Conservation (phyloP, 2,329 filamentous ascomycete species). For the Chaetoscypha palmicola region DNA sequence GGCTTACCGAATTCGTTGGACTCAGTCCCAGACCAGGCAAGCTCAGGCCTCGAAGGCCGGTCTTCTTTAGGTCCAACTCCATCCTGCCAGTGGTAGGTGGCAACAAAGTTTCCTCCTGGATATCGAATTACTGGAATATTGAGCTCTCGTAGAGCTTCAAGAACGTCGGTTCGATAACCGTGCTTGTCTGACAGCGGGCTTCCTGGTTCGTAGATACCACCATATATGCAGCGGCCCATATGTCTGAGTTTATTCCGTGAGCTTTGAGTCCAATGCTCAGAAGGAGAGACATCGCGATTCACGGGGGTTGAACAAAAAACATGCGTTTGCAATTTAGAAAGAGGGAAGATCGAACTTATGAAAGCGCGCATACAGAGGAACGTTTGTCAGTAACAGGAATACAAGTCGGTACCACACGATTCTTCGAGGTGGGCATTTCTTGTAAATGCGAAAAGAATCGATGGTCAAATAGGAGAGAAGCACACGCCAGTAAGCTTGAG, state of each 20-base stretch:
- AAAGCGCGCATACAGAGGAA: no score
- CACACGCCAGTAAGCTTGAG: no score
- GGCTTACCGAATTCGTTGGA: slow-evolving; percentile 64
- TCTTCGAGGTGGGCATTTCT: no score
- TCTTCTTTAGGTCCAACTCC: slow-evolving; percentile 68
- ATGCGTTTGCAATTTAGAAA: no score
- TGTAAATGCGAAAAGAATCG: no score
- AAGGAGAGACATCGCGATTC: no score
- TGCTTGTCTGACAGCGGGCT: slow-evolving; percentile 66
- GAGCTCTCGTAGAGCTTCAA: slow-evolving; percentile 65
- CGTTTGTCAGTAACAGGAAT: no score
- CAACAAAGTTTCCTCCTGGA: slow-evolving; percentile 77
- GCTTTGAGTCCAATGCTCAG: slow-evolving; percentile 3
- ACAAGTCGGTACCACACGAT: no score
- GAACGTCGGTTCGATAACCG: slow-evolving; percentile 73
- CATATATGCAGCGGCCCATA: slow-evolving; percentile 85
- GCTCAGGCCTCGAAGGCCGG: slow-evolving; percentile 57
- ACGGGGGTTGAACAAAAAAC: no score
- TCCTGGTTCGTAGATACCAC: slow-evolving; percentile 73
- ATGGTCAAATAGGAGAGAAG: no score
- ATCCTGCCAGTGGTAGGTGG: slow-evolving; percentile 81
- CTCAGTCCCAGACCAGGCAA: slow-evolving; percentile 74
- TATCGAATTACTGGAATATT: slow-evolving; percentile 72
- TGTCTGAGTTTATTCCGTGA: slow-evolving; percentile 47
- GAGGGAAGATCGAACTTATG: no score